These are phyloP conservation scores for Termitomyces sp. DNA, from an alignment of 768 basidiomycete genomes.

Conservation along the genomic window DNA sequence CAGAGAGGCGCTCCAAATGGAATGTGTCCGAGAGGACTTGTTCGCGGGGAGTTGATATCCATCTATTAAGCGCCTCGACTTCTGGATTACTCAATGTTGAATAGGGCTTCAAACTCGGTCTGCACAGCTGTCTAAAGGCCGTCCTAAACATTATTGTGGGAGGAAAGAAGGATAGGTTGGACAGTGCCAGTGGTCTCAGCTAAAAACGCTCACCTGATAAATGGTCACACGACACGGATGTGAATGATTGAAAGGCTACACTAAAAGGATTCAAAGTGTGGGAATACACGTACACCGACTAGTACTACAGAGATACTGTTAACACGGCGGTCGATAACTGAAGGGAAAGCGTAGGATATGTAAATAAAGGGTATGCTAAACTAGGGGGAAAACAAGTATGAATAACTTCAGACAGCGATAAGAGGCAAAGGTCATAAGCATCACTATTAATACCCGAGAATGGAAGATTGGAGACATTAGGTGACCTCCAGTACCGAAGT, in stretches of 20 bases:
- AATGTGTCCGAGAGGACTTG: constrained; percentile 47
- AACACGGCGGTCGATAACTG: constrained; percentile 1
- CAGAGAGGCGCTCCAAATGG: constrained; percentile 52
- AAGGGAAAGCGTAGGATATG: constrained; percentile 2
- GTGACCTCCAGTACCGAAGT: constrained; percentile 73
- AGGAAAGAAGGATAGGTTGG: not conserved
- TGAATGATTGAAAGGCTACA: constrained; percentile 3
- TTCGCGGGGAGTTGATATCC: constrained; percentile 48
- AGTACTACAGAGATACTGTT: constrained; percentile 11
- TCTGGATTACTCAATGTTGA: constrained; percentile 12
- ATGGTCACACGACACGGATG: not conserved
- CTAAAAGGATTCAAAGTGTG: not conserved
- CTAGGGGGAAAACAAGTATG: constrained; percentile 3
- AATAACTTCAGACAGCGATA: constrained; percentile 3
- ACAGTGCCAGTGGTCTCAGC: not conserved
- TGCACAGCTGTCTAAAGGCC: constrained; percentile 3
- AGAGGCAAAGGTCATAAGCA: not conserved
- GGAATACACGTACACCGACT: constrained; percentile 3
- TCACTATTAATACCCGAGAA: not conserved
- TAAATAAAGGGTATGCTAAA: constrained; percentile 8
- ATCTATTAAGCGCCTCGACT: constrained; percentile 39
- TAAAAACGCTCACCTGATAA: no score
- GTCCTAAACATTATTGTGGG: constrained; percentile 14
- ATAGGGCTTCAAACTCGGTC: constrained; percentile 8
- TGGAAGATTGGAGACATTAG: constrained; percentile 20